Percentiles rank a stretch among this genome's conserved stretches.
Conservation (phyloP, 768 basidiomycete species). For the Pleurotus platypus region DNA sequence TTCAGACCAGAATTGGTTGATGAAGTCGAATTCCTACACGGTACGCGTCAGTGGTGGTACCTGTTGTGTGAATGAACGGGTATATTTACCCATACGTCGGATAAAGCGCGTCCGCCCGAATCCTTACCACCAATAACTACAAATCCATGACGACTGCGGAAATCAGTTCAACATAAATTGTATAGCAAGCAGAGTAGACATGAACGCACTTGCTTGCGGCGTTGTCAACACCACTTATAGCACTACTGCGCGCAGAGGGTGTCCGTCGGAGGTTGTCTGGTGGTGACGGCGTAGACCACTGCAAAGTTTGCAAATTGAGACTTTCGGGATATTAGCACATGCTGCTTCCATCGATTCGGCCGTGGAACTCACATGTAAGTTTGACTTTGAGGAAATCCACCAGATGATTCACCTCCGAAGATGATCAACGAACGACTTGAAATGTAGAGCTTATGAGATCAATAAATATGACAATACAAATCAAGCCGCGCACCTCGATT, state of each 20-base stretch:
- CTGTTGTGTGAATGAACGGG: neutral
- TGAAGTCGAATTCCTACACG: slow-evolving; percentile 73
- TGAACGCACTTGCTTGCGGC: slow-evolving; percentile 78
- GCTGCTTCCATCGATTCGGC: too few species aligned
- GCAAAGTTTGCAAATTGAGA: slow-evolving; percentile 56
- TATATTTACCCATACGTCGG: slow-evolving; percentile 69
- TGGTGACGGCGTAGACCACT: slow-evolving; percentile 58
- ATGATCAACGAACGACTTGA: slow-evolving; percentile 56
- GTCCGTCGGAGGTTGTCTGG: slow-evolving; percentile 39
- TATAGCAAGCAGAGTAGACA: slow-evolving; percentile 1
- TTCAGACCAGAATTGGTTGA: slow-evolving; percentile 71
- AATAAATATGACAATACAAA: slow-evolving; percentile 4
- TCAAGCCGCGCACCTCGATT: slow-evolving; percentile 28
- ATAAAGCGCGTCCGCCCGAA: slow-evolving; percentile 45
- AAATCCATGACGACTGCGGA: slow-evolving; percentile 64
- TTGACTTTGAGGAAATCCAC: slow-evolving; percentile 56
- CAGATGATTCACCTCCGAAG: slow-evolving; percentile 73
- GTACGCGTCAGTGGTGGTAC: slow-evolving; percentile 1
- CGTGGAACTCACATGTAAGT: slow-evolving; percentile 59
- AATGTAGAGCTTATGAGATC: slow-evolving; percentile 27
- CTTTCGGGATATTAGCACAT: slow-evolving; percentile 25
- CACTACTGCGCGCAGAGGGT: slow-evolving; percentile 64
- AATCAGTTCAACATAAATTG: slow-evolving; percentile 11
- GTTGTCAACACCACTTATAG: slow-evolving; percentile 63
- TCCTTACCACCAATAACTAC: slow-evolving; percentile 72